A percentile compares a stretch with the other conserved stretches of the same genome.
These are phyloP conservation scores for Xanthoceras sorbifolium DNA, from an alignment of 345 rosid species.

Conservation along the genomic window DNA sequence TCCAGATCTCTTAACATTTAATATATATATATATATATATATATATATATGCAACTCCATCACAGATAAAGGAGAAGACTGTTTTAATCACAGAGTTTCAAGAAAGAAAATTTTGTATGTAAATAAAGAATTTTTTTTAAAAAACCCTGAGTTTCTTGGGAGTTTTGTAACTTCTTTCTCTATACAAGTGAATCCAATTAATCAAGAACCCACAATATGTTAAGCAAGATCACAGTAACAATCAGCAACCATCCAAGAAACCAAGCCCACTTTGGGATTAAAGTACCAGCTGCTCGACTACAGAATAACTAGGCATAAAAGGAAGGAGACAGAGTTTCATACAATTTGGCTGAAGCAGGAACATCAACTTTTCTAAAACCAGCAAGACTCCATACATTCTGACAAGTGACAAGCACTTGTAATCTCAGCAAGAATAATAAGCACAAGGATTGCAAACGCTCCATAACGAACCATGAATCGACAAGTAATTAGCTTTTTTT, in stretches of 20 bases:
- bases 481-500: no score
- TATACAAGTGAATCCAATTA: slow-evolving; percentile 62
- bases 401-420: slow-evolving; percentile 84
- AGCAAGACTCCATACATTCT: slow-evolving; percentile 67
- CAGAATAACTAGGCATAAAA: slow-evolving; percentile 56
- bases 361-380: slow-evolving; percentile 41
- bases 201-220: slow-evolving; percentile 65
- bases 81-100: not conserved
- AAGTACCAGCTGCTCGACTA: slow-evolving; percentile 46
- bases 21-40: no score
- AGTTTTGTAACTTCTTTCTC: slow-evolving; percentile 32
- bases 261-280: slow-evolving; percentile 75
- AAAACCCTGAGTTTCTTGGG: slow-evolving; percentile 26
- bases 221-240: slow-evolving; percentile 51
- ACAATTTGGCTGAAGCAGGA: slow-evolving; percentile 47
- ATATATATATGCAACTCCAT: no score
- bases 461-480: no score
- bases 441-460: no score
- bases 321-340: slow-evolving; percentile 44
- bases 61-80: no score
- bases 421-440: slow-evolving; percentile 71
- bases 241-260: slow-evolving; percentile 79
- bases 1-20: no score
- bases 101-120: not conserved
- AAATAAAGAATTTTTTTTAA: no score